A percentile compares a stretch with the other conserved stretches of the same genome.
These are phyloP conservation scores for Cornus controversa DNA, from an alignment of 148 eudicot species.

Conservation along the genomic window DNA sequence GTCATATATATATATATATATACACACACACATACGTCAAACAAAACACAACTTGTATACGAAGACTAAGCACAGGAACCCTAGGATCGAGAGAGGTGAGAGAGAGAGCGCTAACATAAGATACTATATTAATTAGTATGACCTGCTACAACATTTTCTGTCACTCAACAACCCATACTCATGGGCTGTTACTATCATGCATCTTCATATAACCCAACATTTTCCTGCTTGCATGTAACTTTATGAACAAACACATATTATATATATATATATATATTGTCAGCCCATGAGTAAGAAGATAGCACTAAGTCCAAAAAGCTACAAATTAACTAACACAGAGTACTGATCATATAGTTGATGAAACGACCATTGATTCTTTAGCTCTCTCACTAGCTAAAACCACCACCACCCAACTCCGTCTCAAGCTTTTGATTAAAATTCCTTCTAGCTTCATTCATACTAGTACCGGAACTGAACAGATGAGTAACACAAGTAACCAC, in stretches of 20 bases:
- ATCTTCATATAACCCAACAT: background rate
- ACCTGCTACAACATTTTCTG: background rate
- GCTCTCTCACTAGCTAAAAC: slow-evolving; percentile 16
- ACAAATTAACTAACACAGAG: background rate
- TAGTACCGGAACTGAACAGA: slow-evolving; percentile 26
- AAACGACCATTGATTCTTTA: background rate
- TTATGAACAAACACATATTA: background rate
- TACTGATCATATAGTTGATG: background rate
- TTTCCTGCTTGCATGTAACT: background rate
- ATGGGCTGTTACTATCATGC: background rate
- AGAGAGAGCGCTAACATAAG: background rate
- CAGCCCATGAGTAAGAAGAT: background rate
- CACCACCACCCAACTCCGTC: slow-evolving; percentile 27
- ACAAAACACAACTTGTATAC: too few relatives aligned
- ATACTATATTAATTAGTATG: too few relatives aligned
- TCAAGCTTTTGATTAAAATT: slow-evolving; percentile 33
- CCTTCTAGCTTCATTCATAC: background rate
- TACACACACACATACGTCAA: too few relatives aligned
- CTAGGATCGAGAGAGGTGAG: too few relatives aligned
- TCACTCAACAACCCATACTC: background rate
- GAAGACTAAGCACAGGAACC: too few relatives aligned
- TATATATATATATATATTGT: background rate
- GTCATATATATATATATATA: too few relatives aligned
- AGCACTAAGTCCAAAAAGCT: too few relatives aligned
- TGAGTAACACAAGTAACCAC: slow-evolving; percentile 69